Conservation (phyloP, 2,329 filamentous ascomycete genomes). For the Fusarium illudens region DNA sequence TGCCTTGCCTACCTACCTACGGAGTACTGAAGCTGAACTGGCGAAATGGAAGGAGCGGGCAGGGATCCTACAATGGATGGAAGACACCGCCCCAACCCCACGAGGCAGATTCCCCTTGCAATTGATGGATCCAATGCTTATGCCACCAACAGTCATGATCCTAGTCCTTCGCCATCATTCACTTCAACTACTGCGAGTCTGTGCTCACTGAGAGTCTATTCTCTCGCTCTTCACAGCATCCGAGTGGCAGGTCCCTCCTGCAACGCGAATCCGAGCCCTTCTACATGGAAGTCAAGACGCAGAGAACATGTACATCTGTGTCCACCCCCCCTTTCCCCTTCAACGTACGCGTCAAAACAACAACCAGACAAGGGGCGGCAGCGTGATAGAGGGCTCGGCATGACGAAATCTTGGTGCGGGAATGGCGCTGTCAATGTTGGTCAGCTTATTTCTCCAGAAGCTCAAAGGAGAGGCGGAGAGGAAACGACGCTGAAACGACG, state of each 20-base stretch:
- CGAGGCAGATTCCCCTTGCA: slow-evolving; percentile 8
- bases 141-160: background rate
- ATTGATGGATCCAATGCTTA: background rate
- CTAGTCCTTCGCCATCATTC: background rate
- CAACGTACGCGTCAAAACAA: slow-evolving; percentile 3
- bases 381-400: slow-evolving; percentile 29
- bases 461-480: background rate
- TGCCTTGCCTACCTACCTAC: background rate
- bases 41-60: background rate
- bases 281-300: background rate
- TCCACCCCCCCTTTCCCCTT: slow-evolving; percentile 20
- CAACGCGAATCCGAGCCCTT: background rate
- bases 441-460: background rate
- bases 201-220: background rate
- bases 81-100: background rate
- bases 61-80: background rate
- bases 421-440: slow-evolving; percentile 23
- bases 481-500: slow-evolving; percentile 7
- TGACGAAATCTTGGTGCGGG: slow-evolving; percentile 30
- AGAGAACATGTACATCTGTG: background rate
- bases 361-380: slow-evolving; percentile 19
- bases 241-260: background rate
- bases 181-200: background rate
- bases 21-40: background rate
- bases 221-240: background rate